Evolutionary conservation across 768 basidiomycete species (phyloP), one percentile per base, ranked within the genome.

Genomic region (Tylopilus rubrobrunneus): DNA sequence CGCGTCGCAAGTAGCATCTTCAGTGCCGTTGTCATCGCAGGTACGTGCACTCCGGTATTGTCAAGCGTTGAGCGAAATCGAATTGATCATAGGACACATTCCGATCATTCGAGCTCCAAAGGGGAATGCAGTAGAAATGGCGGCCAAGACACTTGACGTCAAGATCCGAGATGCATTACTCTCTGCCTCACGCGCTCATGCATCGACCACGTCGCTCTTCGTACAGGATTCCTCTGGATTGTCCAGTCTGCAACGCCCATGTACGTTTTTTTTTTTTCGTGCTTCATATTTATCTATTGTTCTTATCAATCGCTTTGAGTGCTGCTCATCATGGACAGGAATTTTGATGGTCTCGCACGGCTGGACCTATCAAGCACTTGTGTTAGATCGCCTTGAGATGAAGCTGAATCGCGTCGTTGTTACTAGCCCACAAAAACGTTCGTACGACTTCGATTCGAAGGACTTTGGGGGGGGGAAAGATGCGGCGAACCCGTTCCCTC

Each of bases 401-500:
- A 95, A 91, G 70, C 81, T 99, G 17, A 98, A 98, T 70, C 85
- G 96, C 7, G 93, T 99, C 7, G 84, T 91, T 1, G 86, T 99
- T 31, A 78, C 84, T 1, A 80, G 81, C 49, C 79, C 87, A 50
- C 87, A 72, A 87, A 92, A 73, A 71, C 74, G 81, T 48, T 86
- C 91, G 1, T 98, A 98, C 62, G 97, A 99, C 71, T 84, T 99
- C 33, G 97, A 98, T 71, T 86, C 92, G 21, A 98, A 96, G 65
- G 97, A 99, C 71, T 99, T 97, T 73, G 98, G 98, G 76, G 98
- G 97, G 97, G 88, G 86, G 2, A 92, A 90, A 68, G 97, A 98
- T 64, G 92, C 95, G 1, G 86, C 91, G 8, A 92, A 89, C 56
- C 96, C 96, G 5, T 99, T 99, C 78, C 97, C 97, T 37, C 92